Evolutionary conservation across 495 filamentous ascomycete species (phyloP).

Genomic region (Penicillium subrubescens): DNA sequence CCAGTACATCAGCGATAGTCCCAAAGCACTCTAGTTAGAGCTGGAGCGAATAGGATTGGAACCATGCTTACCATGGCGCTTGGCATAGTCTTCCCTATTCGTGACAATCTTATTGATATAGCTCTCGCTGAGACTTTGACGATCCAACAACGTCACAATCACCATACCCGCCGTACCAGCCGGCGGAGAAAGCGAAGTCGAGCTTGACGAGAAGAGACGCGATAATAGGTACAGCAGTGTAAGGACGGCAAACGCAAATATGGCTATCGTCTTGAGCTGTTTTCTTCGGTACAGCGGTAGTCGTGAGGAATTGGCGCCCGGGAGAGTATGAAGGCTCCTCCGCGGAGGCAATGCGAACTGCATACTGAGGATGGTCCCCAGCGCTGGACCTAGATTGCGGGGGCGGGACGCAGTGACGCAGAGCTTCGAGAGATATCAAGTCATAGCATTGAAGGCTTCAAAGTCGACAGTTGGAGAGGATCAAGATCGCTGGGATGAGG

Average conservation of each 20-base stretch:
- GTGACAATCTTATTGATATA: conserved; percentile 73
- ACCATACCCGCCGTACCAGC: conserved; percentile 79
- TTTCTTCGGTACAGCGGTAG: conserved; percentile 64
- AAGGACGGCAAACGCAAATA: conserved; percentile 58
- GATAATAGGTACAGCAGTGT: conserved; percentile 65
- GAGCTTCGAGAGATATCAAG: conserved; percentile 8
- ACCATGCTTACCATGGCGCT: conserved; percentile 72
- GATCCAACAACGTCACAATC: conserved; percentile 83
- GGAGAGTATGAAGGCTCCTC: conserved; percentile 71
- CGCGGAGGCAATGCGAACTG: conserved; percentile 89
- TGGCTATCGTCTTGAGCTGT: conserved; percentile 63
- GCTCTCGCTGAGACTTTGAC: conserved; percentile 53
- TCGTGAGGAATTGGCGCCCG: conserved; percentile 59
- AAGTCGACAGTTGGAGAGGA: background rate
- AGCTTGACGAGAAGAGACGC: conserved; percentile 45
- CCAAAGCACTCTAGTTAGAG: background rate
- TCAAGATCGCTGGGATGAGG: background rate
- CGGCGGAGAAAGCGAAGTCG: conserved; percentile 44
- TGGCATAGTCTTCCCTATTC: conserved; percentile 85
- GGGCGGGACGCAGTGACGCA: conserved; percentile 1
- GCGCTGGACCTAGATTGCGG: conserved; percentile 21
- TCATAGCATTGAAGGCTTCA: conserved; percentile 17
- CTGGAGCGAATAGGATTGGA: background rate
- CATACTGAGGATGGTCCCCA: conserved; percentile 56
- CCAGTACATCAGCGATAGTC: conserved; percentile 8